phyloP scores from a whole-genome alignment of 139 green algal species.

The Edaphochlamys debaryana region DNA sequence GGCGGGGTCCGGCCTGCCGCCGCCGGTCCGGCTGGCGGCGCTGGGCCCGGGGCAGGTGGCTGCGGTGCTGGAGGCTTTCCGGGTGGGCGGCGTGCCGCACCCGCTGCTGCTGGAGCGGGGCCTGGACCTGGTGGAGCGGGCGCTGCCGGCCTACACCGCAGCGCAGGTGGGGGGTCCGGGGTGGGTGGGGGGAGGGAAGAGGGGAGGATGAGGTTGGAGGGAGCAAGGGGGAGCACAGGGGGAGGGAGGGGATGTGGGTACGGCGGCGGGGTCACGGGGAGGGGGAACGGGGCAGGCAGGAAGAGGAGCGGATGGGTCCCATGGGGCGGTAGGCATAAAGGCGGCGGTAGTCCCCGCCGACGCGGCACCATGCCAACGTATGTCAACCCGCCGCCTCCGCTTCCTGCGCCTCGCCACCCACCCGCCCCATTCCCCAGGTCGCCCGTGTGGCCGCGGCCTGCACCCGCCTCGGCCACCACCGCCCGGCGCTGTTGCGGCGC shows the following conservation, averaged over 20 bases:
- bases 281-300: too few species aligned
- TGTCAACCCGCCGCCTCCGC: too few species aligned
- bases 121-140: background rate
- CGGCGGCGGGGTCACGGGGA: too few species aligned
- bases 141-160: background rate
- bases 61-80: background rate
- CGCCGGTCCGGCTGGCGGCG: background rate
- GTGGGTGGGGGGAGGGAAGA: too few species aligned
- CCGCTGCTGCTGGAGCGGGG: background rate
- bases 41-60: background rate
- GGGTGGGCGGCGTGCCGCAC: background rate
- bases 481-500: slow-evolving; percentile 13
- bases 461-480: background rate
- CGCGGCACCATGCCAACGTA: too few species aligned
- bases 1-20: background rate
- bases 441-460: slow-evolving; percentile 2
- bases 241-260: too few species aligned
- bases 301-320: too few species aligned
- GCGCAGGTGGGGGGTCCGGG: background rate
- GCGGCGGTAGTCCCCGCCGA: too few species aligned
- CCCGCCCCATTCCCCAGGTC: background rate
- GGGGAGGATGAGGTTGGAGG: too few species aligned
- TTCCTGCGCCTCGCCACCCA: too few species aligned
- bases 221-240: too few species aligned
- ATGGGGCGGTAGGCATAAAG: too few species aligned